phyloP scores from a whole-genome alignment of 2,329 filamentous ascomycete genomes.

The Pleomassaria siparia region DNA sequence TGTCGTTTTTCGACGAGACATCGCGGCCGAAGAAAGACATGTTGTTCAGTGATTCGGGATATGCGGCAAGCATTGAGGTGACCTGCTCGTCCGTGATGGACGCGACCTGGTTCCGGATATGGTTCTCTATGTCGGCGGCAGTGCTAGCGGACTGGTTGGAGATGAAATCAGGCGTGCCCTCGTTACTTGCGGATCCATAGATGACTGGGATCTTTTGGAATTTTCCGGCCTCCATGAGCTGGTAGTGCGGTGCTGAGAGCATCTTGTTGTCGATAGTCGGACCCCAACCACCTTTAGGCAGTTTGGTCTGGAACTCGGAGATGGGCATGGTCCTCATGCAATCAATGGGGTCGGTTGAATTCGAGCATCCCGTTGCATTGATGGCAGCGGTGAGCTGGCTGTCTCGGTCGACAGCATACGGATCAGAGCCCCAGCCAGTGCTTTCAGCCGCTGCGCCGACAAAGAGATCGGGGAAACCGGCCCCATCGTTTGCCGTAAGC shows the following conservation, averaged over 20 bases:
- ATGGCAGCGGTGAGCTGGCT: constrained; percentile 51
- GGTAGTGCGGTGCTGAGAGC: constrained; percentile 53
- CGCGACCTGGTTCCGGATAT: no score
- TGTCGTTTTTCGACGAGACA: constrained; percentile 48
- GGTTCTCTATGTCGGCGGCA: no score
- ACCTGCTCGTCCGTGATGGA: no score
- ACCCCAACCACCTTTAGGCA: constrained; percentile 51
- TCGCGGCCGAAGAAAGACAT: constrained; percentile 57
- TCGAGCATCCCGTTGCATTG: constrained; percentile 51
- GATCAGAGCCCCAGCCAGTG: no score
- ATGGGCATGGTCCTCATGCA: constrained; percentile 54
- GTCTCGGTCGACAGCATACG: no score
- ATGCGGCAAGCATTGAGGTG: constrained; percentile 58
- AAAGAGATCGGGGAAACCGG: constrained; percentile 53
- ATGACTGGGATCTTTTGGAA: constrained; percentile 58
- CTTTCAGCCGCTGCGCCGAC: constrained; percentile 57
- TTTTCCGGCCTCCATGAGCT: constrained; percentile 50
- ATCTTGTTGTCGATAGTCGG: constrained; percentile 55
- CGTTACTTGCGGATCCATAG: constrained; percentile 61
- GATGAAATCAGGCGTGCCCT: constrained; percentile 60
- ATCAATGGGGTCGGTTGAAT: constrained; percentile 25
- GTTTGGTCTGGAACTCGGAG: constrained; percentile 42
- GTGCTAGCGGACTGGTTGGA: constrained; percentile 54
- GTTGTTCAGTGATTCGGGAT: constrained; percentile 59
- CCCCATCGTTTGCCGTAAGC: constrained; percentile 47